Evolutionary conservation across 176 grass and related monocot species (phyloP).

Genomic region (Neostapfia colusana): DNA sequence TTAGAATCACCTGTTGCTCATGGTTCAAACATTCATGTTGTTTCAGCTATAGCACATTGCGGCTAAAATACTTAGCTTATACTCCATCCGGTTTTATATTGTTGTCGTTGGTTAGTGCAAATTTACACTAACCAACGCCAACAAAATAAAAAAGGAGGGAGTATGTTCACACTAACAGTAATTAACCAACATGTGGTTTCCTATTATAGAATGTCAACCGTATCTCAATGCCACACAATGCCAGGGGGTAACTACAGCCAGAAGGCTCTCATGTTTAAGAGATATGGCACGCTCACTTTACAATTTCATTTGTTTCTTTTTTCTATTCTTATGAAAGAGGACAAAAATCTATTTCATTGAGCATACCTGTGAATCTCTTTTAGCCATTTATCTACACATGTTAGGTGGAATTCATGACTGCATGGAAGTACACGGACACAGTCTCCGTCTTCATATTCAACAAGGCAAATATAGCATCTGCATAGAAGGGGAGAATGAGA

Average conservation of each 20-base stretch:
- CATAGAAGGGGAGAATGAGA: conserved; percentile 10
- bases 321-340: neutral
- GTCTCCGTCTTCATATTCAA: conserved; percentile 98
- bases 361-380: conserved; percentile 98
- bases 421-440: conserved; percentile 81
- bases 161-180: too few species aligned
- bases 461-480: conserved; percentile 95
- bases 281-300: neutral
- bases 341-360: conserved; percentile 12
- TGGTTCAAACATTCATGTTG: neutral
- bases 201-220: too few species aligned
- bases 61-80: neutral
- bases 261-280: neutral
- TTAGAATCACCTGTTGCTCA: neutral
- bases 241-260: neutral
- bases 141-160: too few species aligned
- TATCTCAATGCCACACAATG: too few species aligned
- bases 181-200: too few species aligned
- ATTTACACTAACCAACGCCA: too few species aligned
- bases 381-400: conserved; percentile 99
- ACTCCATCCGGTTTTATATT: too few species aligned
- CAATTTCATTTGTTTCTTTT: neutral
- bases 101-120: too few species aligned
- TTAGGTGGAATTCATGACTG: conserved; percentile 94
- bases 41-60: neutral